Base-by-base conservation (phyloP, 306 rosid genomes). In the Vigna unguiculata region DNA sequence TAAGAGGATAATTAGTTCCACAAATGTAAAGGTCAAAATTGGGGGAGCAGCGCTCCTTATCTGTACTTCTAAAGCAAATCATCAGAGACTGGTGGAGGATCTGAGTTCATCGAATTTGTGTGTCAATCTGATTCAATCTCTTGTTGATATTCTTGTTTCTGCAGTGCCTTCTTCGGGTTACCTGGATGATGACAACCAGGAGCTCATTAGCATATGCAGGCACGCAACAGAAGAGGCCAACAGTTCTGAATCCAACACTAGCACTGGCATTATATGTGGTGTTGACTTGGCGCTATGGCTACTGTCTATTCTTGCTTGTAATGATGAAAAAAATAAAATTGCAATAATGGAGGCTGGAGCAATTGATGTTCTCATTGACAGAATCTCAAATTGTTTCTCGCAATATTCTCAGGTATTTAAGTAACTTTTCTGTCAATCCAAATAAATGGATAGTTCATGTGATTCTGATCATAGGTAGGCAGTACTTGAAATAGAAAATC, bases 281-380 rank as follows among this genome's bases (percentile, higher is more conserved):
- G 89, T 78, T 67, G 91, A 88, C 85, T 84, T 95, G 77, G 91
- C 88, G n/a, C 85, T 89, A 82, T 95, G 98, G 98, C 83, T 95
- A 81, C 87, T 95, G 25, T 85, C 93, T 78, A 82, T 92, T 80
- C 93, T 95, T 82, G 96, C 97, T 22, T 89, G 97, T 82, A 91
- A 88, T 53, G 92, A 89, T 80, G 97, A 80, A 78, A 90, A 82
- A 79, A 86, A 88, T 81, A 95, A 87, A 83, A 69, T 19, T 78
- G 82, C 77, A 83, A 90, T 90, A 73, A 91, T 90, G 98, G 97
- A 94, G 78, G 88, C 97, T 83, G 98, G 93, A 77, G 98, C 93
- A n/a, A 86, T 95, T 83, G 98, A 92, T 74, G 90, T 86, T 77
- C 88, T 95, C 72, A 86, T 87, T 15, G 97, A 92, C 28, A 87